Base-by-base conservation (phyloP, 2,329 filamentous ascomycete genomes). In the Alternaria longipes region DNA sequence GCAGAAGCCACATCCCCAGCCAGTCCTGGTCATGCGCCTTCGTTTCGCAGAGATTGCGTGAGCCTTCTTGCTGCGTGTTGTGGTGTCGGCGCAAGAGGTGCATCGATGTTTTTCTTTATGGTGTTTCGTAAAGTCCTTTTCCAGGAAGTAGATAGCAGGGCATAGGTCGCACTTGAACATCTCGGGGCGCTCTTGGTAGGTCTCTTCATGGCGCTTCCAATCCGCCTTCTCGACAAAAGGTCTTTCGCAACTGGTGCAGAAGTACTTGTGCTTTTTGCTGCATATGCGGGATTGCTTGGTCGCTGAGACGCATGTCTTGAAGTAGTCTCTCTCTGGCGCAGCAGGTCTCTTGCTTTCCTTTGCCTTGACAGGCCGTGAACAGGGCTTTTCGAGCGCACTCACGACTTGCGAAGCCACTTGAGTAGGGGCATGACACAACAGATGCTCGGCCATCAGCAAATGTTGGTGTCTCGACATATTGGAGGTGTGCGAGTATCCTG, bases 1-100 rank as follows among this genome's bases (percentile, higher is more conserved):
- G 67, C 88, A 90, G 73, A 90, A 90, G 8, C 88, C 88, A 61
- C 88, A 90, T 2, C 87, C 88, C 86, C 88, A 90, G 40, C 87
- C 86, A 71, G 85, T 88, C 59, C 86, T 82, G 5, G 58, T 38
- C 24, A 41, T 60, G 0, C 72, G 68, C 1, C 49, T 32, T 8
- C 58, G 60, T 45, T 60, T 68, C 5, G 73, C 69, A 73, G 87
- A 85, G 50, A 82, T 82, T 1, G 67, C 64, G 28, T 77, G 74
- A 1, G 60, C 53, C 60, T 84, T 84, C 64, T 87, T 84, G 20
- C 85, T 85, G 56, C 86, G 89, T 36, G 46, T 62, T 1, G 32
- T 62, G 24, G 47, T 59, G 9, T 50, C 50, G 12, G 34, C 22
- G 41, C 65, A 67, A 0, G 85, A 85, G 69, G 85, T 84, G 78